A percentile compares a stretch with the other conserved stretches of the same genome.
phyloP scores from a whole-genome alignment of 73 alveolate genomes.

The Paramecium sexaurelia region DNA sequence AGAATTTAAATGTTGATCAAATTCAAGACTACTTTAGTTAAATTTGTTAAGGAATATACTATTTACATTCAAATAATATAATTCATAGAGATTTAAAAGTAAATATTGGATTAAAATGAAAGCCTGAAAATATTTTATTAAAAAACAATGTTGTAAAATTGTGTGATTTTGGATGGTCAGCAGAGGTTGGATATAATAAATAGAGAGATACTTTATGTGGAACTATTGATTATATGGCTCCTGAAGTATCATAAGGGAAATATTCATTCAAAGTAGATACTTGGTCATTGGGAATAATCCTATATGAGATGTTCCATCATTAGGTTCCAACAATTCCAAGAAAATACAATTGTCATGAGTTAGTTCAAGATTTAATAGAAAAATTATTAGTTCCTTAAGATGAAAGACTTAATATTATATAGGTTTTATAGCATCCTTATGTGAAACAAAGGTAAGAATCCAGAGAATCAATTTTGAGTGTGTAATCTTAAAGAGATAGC shows the following conservation, averaged over 20 bases:
- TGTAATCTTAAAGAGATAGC: neutral
- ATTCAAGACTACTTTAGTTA: slow-evolving; percentile 58
- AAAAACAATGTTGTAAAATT: slow-evolving; percentile 79
- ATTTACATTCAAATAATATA: slow-evolving; percentile 58
- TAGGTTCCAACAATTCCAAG: slow-evolving; percentile 75
- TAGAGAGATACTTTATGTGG: slow-evolving; percentile 83
- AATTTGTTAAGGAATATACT: slow-evolving; percentile 69
- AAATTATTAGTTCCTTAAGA: neutral
- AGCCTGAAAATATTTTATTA: slow-evolving; percentile 87
- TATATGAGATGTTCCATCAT: slow-evolving; percentile 90
- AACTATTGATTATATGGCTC: slow-evolving; percentile 85
- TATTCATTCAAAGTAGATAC: slow-evolving; percentile 84
- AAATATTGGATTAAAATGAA: neutral
- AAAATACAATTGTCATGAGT: neutral
- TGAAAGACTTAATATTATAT: neutral
- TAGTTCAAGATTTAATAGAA: neutral
- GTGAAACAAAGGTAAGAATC: neutral
- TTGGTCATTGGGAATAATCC: slow-evolving; percentile 93
- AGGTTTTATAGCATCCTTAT: neutral
- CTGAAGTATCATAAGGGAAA: slow-evolving; percentile 88
- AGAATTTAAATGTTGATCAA: slow-evolving; percentile 54
- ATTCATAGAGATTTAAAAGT: slow-evolving; percentile 75
- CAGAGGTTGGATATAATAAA: slow-evolving; percentile 70
- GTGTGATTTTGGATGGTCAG: slow-evolving; percentile 95
- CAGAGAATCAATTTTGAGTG: neutral